A percentile compares a stretch with the other conserved stretches of the same genome.
These are phyloP conservation scores for Sphagnum magellanicum DNA, from an alignment of 228 moss, liverwort and hornwort genomes.

Conservation along the genomic window DNA sequence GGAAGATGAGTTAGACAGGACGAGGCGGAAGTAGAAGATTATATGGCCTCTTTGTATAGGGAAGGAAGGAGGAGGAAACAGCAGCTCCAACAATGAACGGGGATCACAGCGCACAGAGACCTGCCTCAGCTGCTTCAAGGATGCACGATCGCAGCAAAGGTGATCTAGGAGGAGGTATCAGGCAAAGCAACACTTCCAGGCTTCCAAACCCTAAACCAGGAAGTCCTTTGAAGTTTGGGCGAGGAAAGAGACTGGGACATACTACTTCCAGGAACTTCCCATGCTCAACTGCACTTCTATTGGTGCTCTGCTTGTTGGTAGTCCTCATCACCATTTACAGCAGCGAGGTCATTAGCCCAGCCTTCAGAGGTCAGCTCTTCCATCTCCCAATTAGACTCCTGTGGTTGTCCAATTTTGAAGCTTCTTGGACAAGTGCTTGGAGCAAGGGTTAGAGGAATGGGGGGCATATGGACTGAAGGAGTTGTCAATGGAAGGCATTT, in stretches of 20 bases:
- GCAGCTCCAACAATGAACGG: conserved; percentile 31
- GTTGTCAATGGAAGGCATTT: no score
- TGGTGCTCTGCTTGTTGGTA: conserved; percentile 41
- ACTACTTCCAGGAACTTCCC: conserved; percentile 23
- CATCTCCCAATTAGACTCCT: not conserved
- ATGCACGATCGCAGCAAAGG: conserved; percentile 51
- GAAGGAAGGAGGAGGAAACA: conserved; percentile 58
- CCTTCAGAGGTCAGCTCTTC: conserved; percentile 6
- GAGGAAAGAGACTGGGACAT: conserved; percentile 42
- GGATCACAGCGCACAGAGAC: conserved; percentile 47
- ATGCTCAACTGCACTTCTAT: conserved; percentile 38
- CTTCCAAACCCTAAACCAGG: conserved; percentile 2
- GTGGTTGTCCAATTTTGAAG: not conserved
- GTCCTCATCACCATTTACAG: conserved; percentile 41
- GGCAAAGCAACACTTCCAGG: conserved; percentile 22
- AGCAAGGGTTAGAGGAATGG: no score
- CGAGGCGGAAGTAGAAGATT: conserved; percentile 1
- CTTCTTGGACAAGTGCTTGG: not conserved
- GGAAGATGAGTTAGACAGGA: no score
- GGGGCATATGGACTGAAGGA: no score
- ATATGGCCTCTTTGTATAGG: conserved; percentile 73
- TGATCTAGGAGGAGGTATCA: conserved; percentile 29
- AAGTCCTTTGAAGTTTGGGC: conserved; percentile 35
- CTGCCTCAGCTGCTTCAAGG: conserved; percentile 45
- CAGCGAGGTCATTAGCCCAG: conserved; percentile 22